Evolutionary conservation across 2,329 filamentous ascomycete species (phyloP), one percentile per base, ranked within the genome.

Genomic region (Pleurostoma richardsiae): DNA sequence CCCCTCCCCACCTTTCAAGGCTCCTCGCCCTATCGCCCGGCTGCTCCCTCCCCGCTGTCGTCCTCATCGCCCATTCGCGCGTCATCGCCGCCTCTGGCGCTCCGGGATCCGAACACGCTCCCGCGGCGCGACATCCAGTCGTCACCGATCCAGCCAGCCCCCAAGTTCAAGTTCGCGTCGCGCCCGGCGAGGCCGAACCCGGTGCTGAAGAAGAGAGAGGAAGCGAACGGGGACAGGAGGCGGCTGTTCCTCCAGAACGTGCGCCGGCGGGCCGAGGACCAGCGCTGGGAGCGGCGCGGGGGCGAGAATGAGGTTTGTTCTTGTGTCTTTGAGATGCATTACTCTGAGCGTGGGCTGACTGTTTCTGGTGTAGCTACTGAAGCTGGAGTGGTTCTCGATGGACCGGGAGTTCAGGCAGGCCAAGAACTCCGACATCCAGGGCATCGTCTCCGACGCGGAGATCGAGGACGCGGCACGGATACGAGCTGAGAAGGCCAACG

Each of bases 221-320:
- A 79, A 19, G 72, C 73, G 1, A 79, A 82, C 46, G 83, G 88
- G 59, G 72, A 77, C 45, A 71, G 88, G 48, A 72, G 87, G 41
- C 77, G 79, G 30, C 69, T 86, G 47, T 92, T 92, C 56, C 67
- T 92, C 49, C 80, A 82, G 59, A 86, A 76, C 44, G 82, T 86
- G 19, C 72, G 80, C 49, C 76, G 81, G 56, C 74, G 78, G 39
- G 69, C 74, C 3, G 80, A 85, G 39, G 79, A 86, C 29, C 76
- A 70, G 56, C 67, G 69, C 27, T 85, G 82, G 74, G 72, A 78
- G 55, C 70, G 75, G 44, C 70, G 83, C 53, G 81, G 82, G 29
- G 80, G 83, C 3, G 82, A 86, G 55, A 80, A 84, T 55, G 77
- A 80, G 62, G 72, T 76, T 56, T 28, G 62, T 47, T 40, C 4